Evolutionary conservation across 352 stramenopile species (phyloP).

Genomic region (Globisporangium nodosum): DNA sequence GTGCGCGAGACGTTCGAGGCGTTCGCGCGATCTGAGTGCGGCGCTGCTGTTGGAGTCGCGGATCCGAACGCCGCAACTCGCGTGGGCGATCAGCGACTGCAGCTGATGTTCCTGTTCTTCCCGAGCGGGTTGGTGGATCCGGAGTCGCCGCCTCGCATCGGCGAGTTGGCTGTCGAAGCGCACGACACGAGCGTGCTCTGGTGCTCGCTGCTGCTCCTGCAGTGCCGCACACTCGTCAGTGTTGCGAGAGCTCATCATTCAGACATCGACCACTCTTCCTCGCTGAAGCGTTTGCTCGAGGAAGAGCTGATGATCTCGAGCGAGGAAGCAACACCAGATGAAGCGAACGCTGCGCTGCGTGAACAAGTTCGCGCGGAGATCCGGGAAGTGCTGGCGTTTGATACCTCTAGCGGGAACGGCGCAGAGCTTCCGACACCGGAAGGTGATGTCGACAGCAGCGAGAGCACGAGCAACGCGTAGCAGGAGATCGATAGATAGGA

Average conservation of each 20-base stretch:
- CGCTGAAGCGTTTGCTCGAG: conserved; percentile 12
- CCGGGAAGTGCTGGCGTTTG: neutral
- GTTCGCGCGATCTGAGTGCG: neutral
- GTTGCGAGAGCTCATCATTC: neutral
- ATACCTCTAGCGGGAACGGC: neutral
- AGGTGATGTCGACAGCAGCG: neutral
- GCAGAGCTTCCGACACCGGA: neutral
- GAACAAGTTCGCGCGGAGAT: neutral
- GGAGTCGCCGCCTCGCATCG: conserved; percentile 23
- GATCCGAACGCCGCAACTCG: neutral
- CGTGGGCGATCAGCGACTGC: conserved; percentile 2
- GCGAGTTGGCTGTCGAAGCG: conserved; percentile 44
- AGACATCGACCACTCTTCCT: neutral
- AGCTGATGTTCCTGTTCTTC: conserved; percentile 27
- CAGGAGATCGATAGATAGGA: neutral
- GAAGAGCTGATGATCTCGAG: conserved; percentile 1
- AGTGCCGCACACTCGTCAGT: conserved; percentile 20
- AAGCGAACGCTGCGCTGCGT: neutral
- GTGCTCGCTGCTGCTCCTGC: conserved; percentile 33
- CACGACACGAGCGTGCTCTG: conserved; percentile 36
- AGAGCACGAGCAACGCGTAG: neutral
- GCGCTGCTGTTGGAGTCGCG: neutral
- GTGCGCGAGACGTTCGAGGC: conserved; percentile 18
- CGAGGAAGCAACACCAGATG: neutral
- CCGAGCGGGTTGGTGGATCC: conserved; percentile 28